phyloP scores from a whole-genome alignment of 2,329 filamentous ascomycete species.

The Coniochaeta sp. region DNA sequence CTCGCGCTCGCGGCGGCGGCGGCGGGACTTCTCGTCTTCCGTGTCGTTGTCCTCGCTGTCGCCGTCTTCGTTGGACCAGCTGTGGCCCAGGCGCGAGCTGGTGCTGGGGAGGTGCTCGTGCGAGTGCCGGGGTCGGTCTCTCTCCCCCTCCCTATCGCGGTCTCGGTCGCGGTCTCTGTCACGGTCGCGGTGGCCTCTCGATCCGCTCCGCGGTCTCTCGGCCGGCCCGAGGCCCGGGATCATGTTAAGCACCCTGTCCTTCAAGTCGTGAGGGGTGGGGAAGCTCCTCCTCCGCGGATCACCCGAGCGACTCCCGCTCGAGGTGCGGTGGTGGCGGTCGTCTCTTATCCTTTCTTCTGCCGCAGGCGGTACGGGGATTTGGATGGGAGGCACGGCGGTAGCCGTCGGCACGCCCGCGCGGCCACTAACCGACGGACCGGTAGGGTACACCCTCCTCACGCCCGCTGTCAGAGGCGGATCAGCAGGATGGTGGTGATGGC shows the following conservation, averaged over 20 bases:
- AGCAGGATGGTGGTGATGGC: background rate
- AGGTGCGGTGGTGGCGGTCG: conserved; percentile 7
- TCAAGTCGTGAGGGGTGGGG: conserved; percentile 28
- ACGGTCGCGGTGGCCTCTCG: conserved; percentile 24
- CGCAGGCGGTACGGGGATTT: conserved; percentile 17
- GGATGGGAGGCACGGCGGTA: conserved; percentile 14
- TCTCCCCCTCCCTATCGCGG: conserved; percentile 4
- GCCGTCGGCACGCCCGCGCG: background rate
- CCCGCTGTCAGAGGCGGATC: background rate
- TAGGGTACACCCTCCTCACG: background rate
- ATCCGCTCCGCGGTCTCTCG: conserved; percentile 29
- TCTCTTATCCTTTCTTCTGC: conserved; percentile 6
- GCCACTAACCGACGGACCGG: background rate
- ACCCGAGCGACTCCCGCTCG: conserved; percentile 16
- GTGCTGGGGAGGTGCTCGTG: conserved; percentile 29
- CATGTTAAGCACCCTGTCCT: conserved; percentile 36
- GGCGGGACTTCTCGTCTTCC: conserved; percentile 15
- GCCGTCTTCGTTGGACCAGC: conserved; percentile 33
- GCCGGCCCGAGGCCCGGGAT: conserved; percentile 27
- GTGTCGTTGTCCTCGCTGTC: conserved; percentile 24
- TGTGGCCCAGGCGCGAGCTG: conserved; percentile 31
- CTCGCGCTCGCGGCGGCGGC: conserved; percentile 4
- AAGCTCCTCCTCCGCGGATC: conserved; percentile 27
- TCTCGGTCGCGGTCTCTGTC: conserved; percentile 8
- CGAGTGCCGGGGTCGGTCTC: conserved; percentile 22